Percentiles rank a stretch among this genome's conserved stretches.
phyloP scores from a whole-genome alignment of 306 rosid genomes.

The Vigna mungo region DNA sequence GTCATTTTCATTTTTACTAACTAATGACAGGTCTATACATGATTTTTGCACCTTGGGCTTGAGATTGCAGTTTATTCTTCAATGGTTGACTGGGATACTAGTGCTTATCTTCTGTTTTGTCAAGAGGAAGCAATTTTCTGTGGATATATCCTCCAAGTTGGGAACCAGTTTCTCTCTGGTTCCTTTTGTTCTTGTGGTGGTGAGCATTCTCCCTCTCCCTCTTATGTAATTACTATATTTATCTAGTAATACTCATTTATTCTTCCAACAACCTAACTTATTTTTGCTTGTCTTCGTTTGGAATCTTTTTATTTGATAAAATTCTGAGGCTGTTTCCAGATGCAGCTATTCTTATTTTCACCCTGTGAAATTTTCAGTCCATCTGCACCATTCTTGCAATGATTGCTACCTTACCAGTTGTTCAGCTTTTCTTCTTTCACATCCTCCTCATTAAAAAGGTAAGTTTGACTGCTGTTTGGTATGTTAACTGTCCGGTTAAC shows the following conservation, averaged over 20 bases:
- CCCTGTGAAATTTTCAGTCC: slow-evolving; percentile 49
- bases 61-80: slow-evolving; percentile 97
- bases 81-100: slow-evolving; percentile 84
- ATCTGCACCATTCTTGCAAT: slow-evolving; percentile 80
- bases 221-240: slow-evolving; percentile 3
- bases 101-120: slow-evolving; percentile 80
- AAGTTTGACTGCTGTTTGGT: slow-evolving; percentile 12
- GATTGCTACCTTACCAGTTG: slow-evolving; percentile 85
- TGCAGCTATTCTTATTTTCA: slow-evolving; percentile 10
- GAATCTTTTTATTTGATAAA: slow-evolving; percentile 1
- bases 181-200: slow-evolving; percentile 84
- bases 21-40: slow-evolving; percentile 65
- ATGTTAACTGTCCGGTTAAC: slow-evolving; percentile 9
- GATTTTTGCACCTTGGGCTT: slow-evolving; percentile 71
- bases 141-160: slow-evolving; percentile 71
- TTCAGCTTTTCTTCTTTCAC: slow-evolving; percentile 88
- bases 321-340: slow-evolving; percentile 19
- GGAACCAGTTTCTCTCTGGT: slow-evolving; percentile 91
- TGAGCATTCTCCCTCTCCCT: slow-evolving; percentile 42
- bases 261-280: not conserved
- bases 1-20: slow-evolving; percentile 61
- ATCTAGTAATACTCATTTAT: not conserved
- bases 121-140: slow-evolving; percentile 72
- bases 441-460: slow-evolving; percentile 89
- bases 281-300: not conserved